phyloP scores from a whole-genome alignment of 805 yeast species.

The Kazachstania martiniae region DNA sequence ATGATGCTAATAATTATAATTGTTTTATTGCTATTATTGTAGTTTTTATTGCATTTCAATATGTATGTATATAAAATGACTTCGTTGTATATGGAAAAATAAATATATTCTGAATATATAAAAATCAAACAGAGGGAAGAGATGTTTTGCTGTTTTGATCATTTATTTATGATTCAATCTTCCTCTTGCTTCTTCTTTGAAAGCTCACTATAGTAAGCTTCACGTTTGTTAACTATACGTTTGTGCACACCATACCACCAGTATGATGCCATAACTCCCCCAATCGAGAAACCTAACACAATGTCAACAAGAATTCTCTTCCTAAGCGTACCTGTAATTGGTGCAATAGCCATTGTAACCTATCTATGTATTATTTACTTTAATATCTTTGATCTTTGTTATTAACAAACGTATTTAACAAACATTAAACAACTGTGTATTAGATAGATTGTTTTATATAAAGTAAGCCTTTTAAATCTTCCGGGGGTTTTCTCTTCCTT shows the following conservation, averaged over 20 bases:
- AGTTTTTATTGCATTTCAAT: no score
- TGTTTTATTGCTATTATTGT: no score
- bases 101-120: no score
- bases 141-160: no score
- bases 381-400: neutral
- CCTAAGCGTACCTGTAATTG: slow-evolving; percentile 75
- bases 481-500: slow-evolving; percentile 1
- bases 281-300: slow-evolving; percentile 53
- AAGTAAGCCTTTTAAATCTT: neutral
- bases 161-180: slow-evolving; percentile 1
- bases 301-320: slow-evolving; percentile 75
- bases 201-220: slow-evolving; percentile 68
- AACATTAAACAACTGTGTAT: no score
- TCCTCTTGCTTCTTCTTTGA: slow-evolving; percentile 56
- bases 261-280: slow-evolving; percentile 51
- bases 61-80: no score
- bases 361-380: neutral
- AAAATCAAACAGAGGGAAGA: no score
- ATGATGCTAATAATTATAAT: no score
- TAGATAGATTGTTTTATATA: slow-evolving; percentile 1
- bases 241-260: slow-evolving; percentile 88
- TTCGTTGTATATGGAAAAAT: no score
- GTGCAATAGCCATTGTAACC: slow-evolving; percentile 64
- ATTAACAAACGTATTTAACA: no score
- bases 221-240: slow-evolving; percentile 63